A percentile compares a stretch with the other conserved stretches of the same genome.
These are phyloP conservation scores for Tremellales sp. DNA, from an alignment of 1,284 basidiomycete species.

Conservation along the genomic window DNA sequence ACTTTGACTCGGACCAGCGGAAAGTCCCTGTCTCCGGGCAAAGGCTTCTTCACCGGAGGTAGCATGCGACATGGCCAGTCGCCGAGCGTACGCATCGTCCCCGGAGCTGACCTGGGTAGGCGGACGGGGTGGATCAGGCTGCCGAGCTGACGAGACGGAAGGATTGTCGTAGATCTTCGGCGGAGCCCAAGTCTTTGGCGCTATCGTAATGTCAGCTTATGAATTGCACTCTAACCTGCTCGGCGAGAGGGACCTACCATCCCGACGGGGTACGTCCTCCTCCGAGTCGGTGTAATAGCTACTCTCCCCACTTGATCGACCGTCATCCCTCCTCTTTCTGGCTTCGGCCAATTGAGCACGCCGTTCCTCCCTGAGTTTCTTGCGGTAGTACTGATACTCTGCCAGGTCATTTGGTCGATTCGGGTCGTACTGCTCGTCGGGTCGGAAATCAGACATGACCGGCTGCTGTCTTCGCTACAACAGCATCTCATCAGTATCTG, in stretches of 20 bases:
- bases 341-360: slow-evolving; percentile 22
- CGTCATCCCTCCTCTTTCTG: slow-evolving; percentile 24
- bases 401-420: slow-evolving; percentile 47
- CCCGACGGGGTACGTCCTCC: slow-evolving; percentile 42
- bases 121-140: slow-evolving; percentile 1
- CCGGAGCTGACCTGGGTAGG: slow-evolving; percentile 2
- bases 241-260: slow-evolving; percentile 30
- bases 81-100: slow-evolving; percentile 24
- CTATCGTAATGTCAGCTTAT: slow-evolving; percentile 43
- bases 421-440: slow-evolving; percentile 47
- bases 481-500: too few species aligned
- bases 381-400: slow-evolving; percentile 45
- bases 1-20: not conserved
- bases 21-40: slow-evolving; percentile 33
- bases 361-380: slow-evolving; percentile 33
- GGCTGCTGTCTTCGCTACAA: slow-evolving; percentile 17
- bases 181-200: slow-evolving; percentile 9
- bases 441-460: slow-evolving; percentile 38
- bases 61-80: slow-evolving; percentile 16
- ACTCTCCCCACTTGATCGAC: slow-evolving; percentile 29
- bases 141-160: not conserved
- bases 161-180: not conserved
- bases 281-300: slow-evolving; percentile 43
- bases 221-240: not conserved
- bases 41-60: slow-evolving; percentile 42